Percentiles rank a stretch among this genome's conserved stretches.
phyloP scores from a whole-genome alignment of 768 basidiomycete genomes.

The Pleurotus platypus region DNA sequence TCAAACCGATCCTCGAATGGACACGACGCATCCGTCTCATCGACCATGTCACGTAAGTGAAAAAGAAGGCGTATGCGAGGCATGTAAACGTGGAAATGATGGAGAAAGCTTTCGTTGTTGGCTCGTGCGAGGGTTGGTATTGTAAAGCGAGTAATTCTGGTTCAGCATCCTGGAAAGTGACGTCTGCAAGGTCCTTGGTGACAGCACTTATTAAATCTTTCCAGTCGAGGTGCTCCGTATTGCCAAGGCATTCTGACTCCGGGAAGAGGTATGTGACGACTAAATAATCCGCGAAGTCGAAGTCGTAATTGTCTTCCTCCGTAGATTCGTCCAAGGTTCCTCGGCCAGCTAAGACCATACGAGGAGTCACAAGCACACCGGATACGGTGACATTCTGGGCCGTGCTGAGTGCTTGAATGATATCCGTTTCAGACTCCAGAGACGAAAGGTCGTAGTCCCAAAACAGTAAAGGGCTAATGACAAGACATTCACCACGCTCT shows the following conservation, averaged over 20 bases:
- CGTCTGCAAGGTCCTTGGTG: conserved; percentile 31
- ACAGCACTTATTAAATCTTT: conserved; percentile 44
- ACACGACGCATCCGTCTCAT: conserved; percentile 78
- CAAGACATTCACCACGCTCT: conserved; percentile 55
- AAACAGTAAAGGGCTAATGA: conserved; percentile 70
- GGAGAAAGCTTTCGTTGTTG: conserved; percentile 44
- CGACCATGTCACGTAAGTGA: conserved; percentile 71
- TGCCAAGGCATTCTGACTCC: conserved; percentile 65
- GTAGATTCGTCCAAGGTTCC: conserved; percentile 48
- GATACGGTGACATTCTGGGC: conserved; percentile 53
- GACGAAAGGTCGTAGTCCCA: conserved; percentile 63
- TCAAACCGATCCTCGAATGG: conserved; percentile 87
- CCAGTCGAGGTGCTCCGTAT: conserved; percentile 62
- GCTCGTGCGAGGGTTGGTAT: conserved; percentile 45
- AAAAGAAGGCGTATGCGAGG: conserved; percentile 72
- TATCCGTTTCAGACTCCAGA: conserved; percentile 49
- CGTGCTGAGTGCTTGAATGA: conserved; percentile 55
- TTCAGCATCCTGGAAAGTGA: conserved; percentile 44
- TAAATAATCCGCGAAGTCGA: conserved; percentile 67
- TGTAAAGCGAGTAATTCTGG: conserved; percentile 30
- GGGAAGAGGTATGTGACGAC: conserved; percentile 83
- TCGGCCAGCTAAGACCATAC: conserved; percentile 77
- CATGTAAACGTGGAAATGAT: conserved; percentile 71
- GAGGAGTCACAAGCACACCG: conserved; percentile 62
- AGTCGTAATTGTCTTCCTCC: conserved; percentile 25